These are phyloP conservation scores for Leccinum pachyderme DNA, from an alignment of 1,284 basidiomycete species.

Conservation along the genomic window DNA sequence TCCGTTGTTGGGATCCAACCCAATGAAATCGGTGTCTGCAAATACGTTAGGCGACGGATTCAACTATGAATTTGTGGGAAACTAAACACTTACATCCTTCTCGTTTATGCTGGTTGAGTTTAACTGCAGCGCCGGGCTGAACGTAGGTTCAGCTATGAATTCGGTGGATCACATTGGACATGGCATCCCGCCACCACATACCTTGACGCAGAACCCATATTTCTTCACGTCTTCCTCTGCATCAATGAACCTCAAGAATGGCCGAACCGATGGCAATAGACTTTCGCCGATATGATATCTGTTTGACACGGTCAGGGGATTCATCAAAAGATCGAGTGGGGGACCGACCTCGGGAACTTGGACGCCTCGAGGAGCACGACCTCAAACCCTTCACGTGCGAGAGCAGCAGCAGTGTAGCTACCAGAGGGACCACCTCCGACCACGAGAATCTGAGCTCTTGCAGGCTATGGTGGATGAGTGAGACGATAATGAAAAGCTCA, in stretches of 20 bases:
- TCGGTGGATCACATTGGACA: neutral
- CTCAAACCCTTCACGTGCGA: neutral
- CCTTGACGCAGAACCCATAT: neutral
- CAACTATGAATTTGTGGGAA: neutral
- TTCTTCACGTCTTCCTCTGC: neutral
- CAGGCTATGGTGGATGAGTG: neutral
- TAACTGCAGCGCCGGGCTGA: constrained; percentile 39
- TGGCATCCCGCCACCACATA: neutral
- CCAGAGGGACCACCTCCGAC: neutral
- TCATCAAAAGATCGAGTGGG: neutral
- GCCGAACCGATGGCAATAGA: neutral
- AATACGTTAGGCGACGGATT: neutral
- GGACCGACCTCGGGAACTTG: neutral
- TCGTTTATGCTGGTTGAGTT: constrained; percentile 35
- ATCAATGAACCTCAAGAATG: neutral
- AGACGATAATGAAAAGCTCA: neutral
- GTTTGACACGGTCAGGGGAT: neutral
- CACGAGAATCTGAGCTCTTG: neutral
- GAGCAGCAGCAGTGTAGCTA: neutral
- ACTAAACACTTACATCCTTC: constrained; percentile 36
- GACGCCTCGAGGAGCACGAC: neutral
- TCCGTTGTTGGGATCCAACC: neutral
- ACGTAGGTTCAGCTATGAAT: neutral
- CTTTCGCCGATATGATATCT: neutral
- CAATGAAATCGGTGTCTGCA: neutral